A percentile compares a stretch with the other conserved stretches of the same genome.
phyloP scores from a whole-genome alignment of 306 rosid species.

The Cucurbita moschata region DNA sequence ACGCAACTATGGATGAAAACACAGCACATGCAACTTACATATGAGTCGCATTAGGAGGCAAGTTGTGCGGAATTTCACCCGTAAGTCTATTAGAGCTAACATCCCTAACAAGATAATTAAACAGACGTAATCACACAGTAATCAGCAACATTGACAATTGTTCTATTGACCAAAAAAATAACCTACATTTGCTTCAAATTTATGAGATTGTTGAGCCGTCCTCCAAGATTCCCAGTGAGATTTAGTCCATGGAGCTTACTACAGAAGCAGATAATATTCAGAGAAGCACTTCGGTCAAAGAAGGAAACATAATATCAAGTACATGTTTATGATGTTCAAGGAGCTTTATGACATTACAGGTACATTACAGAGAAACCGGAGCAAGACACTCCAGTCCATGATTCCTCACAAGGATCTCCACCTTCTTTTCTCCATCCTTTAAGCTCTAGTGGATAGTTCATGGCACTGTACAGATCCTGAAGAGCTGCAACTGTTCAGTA shows the following conservation, averaged over 20 bases:
- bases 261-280: conserved; percentile 10
- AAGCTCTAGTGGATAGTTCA: conserved; percentile 43
- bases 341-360: conserved; percentile 32
- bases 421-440: conserved; percentile 49
- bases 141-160: not conserved
- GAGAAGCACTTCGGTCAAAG: not conserved
- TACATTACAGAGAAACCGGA: conserved; percentile 60
- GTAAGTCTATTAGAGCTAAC: conserved; percentile 53
- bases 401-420: conserved; percentile 72
- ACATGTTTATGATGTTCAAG: not conserved
- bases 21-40: conserved; percentile 36
- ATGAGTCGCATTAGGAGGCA: conserved; percentile 76
- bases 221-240: conserved; percentile 62
- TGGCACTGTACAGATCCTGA: conserved; percentile 39
- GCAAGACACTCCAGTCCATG: conserved; percentile 81
- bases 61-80: conserved; percentile 56
- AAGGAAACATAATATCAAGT: not conserved
- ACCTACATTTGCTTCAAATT: conserved; percentile 64
- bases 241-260: conserved; percentile 67
- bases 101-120: conserved; percentile 33
- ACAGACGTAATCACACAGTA: not conserved
- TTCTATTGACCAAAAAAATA: not conserved
- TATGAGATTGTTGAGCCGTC: conserved; percentile 39
- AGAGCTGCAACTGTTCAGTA: conserved; percentile 48
- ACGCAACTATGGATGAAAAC: not conserved